Percentiles rank a stretch among this genome's conserved stretches.
Conservation (phyloP, 2,329 filamentous ascomycete species). For the Colletotrichum acutatum region DNA sequence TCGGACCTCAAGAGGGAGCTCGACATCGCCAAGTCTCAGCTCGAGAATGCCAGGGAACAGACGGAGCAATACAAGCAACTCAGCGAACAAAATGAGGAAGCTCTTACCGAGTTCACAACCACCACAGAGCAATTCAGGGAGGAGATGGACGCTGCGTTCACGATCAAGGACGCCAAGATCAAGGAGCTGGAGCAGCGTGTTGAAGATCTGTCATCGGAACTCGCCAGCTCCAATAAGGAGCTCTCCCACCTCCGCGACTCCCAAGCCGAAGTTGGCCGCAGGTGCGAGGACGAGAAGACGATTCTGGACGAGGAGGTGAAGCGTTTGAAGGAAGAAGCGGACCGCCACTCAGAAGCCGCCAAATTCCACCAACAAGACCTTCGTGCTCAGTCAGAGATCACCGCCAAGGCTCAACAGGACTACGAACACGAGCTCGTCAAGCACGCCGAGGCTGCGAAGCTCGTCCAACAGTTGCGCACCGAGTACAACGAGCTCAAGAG, state of each 20-base stretch:
- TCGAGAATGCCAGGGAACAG: constrained; percentile 84
- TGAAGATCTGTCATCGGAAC: constrained; percentile 84
- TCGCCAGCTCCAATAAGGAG: constrained; percentile 84
- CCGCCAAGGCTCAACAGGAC: constrained; percentile 90
- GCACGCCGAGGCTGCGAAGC: constrained; percentile 93
- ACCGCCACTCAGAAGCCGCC: constrained; percentile 81
- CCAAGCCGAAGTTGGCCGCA: constrained; percentile 78
- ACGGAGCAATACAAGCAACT: constrained; percentile 90
- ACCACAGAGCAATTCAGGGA: constrained; percentile 89
- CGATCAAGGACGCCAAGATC: constrained; percentile 83
- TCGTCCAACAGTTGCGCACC: constrained; percentile 79
- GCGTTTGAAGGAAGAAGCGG: constrained; percentile 85
- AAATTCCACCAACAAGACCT: constrained; percentile 91
- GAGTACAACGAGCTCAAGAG: constrained; percentile 88
- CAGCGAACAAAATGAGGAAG: constrained; percentile 87
- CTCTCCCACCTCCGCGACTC: constrained; percentile 83
- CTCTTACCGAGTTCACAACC: constrained; percentile 80
- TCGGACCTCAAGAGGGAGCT: constrained; percentile 89
- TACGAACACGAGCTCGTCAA: constrained; percentile 96
- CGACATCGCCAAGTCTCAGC: constrained; percentile 81
- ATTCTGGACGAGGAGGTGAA: constrained; percentile 82
- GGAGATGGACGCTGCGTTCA: constrained; percentile 80
- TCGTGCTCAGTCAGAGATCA: constrained; percentile 92
- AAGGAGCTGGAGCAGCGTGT: constrained; percentile 85
- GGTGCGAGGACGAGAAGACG: constrained; percentile 84